phyloP scores from a whole-genome alignment of 2,329 filamentous ascomycete species.

The Lasiodiplodia hormozganensis region DNA sequence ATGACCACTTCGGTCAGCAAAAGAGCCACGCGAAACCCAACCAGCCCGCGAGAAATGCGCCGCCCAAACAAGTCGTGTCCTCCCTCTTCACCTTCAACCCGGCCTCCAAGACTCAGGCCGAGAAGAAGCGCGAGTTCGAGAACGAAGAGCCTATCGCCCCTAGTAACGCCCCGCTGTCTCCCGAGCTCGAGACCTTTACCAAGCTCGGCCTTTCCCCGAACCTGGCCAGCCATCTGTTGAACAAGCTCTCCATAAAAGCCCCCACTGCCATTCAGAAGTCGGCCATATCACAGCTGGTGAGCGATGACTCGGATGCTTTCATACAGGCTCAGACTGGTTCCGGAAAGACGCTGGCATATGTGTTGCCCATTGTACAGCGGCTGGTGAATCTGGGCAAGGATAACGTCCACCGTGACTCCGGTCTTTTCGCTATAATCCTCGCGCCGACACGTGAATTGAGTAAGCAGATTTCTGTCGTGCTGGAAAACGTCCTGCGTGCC shows the following conservation, averaged over 20 bases:
- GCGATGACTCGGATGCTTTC: slow-evolving; percentile 87
- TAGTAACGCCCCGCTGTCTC: slow-evolving; percentile 88
- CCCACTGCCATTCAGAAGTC: slow-evolving; percentile 95
- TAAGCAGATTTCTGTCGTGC: slow-evolving; percentile 87
- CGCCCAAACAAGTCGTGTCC: slow-evolving; percentile 62
- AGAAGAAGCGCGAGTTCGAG: slow-evolving; percentile 51
- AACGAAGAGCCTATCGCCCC: slow-evolving; percentile 66
- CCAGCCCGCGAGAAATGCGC: background rate
- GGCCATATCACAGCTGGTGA: slow-evolving; percentile 79
- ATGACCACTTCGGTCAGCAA: slow-evolving; percentile 26
- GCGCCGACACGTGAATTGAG: slow-evolving; percentile 93
- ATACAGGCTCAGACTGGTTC: slow-evolving; percentile 97
- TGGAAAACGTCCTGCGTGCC: slow-evolving; percentile 85
- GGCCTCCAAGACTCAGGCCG: slow-evolving; percentile 67
- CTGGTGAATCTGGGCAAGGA: slow-evolving; percentile 71
- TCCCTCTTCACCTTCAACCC: slow-evolving; percentile 94
- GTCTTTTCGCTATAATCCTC: slow-evolving; percentile 91
- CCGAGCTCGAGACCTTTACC: slow-evolving; percentile 85
- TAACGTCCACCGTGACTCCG: slow-evolving; percentile 79
- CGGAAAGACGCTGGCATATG: slow-evolving; percentile 95
- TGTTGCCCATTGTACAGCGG: slow-evolving; percentile 88
- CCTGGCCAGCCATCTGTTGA: slow-evolving; percentile 80
- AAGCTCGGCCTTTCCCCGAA: slow-evolving; percentile 81
- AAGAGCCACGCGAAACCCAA: background rate
- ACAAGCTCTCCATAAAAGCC: slow-evolving; percentile 86